Conservation (phyloP, 805 yeast species). For the Candida taoyuanica region DNA sequence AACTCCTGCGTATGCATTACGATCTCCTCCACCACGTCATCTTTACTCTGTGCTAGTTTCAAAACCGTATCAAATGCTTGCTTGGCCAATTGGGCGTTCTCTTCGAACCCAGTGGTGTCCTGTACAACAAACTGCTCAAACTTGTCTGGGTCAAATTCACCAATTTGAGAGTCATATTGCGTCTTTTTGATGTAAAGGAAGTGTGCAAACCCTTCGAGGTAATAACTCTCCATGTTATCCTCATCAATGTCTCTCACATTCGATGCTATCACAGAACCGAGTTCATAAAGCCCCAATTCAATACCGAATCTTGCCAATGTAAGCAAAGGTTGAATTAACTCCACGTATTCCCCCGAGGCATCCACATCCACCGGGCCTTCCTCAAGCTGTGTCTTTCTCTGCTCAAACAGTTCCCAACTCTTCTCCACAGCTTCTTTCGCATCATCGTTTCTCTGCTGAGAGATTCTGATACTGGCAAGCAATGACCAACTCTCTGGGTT, state of each 20-base stretch:
- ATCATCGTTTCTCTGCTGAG: slow-evolving; percentile 72
- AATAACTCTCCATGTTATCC: slow-evolving; percentile 73
- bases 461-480: slow-evolving; percentile 81
- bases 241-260: slow-evolving; percentile 77
- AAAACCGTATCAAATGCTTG: slow-evolving; percentile 13
- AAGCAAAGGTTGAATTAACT: slow-evolving; percentile 66
- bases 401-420: slow-evolving; percentile 68
- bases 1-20: slow-evolving; percentile 46
- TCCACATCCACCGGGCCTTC: slow-evolving; percentile 36
- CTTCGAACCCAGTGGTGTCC: slow-evolving; percentile 11
- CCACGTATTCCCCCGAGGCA: slow-evolving; percentile 49
- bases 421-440: slow-evolving; percentile 63
- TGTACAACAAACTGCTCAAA: slow-evolving; percentile 21
- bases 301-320: slow-evolving; percentile 70
- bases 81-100: slow-evolving; percentile 15
- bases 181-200: slow-evolving; percentile 42
- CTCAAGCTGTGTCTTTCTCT: slow-evolving; percentile 46
- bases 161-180: slow-evolving; percentile 15
- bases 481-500: slow-evolving; percentile 76
- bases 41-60: slow-evolving; percentile 29
- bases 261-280: slow-evolving; percentile 59
- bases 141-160: slow-evolving; percentile 21
- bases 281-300: slow-evolving; percentile 70
- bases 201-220: slow-evolving; percentile 77
- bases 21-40: slow-evolving; percentile 56